Evolutionary conservation across 257 asterid species (phyloP).

Genomic region (Nicotiana tomentosiformis): DNA sequence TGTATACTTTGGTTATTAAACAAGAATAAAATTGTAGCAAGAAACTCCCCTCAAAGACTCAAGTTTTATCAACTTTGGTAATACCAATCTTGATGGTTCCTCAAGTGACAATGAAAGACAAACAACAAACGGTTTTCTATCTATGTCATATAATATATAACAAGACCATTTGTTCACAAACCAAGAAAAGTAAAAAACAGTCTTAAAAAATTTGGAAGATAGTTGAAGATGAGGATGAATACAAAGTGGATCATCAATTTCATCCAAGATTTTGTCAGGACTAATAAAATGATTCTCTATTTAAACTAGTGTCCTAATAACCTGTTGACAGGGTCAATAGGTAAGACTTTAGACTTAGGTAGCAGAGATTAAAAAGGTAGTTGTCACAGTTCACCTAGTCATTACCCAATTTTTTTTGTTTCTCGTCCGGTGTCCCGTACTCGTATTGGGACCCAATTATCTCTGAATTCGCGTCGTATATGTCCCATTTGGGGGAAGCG

Average conservation of each 20-base stretch:
- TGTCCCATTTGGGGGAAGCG: too few relatives aligned
- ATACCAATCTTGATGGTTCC: constrained; percentile 22
- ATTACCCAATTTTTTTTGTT: background rate
- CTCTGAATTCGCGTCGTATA: too few relatives aligned
- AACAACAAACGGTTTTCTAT: background rate
- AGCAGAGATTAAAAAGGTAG: background rate
- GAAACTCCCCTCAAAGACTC: constrained; percentile 17
- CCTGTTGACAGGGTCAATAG: background rate
- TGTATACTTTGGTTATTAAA: background rate
- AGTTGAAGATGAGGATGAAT: constrained; percentile 9
- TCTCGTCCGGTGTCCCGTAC: too few relatives aligned
- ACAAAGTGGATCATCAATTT: constrained; percentile 1
- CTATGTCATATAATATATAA: background rate
- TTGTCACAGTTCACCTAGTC: constrained; percentile 7
- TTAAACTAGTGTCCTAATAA: background rate
- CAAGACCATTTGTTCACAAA: background rate
- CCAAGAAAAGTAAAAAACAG: background rate
- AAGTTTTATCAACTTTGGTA: constrained; percentile 28
- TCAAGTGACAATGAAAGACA: constrained; percentile 4
- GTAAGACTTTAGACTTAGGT: background rate
- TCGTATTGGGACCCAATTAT: too few relatives aligned
- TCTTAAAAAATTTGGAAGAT: background rate
- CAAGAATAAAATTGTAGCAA: constrained; percentile 11
- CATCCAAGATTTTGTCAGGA: constrained; percentile 11
- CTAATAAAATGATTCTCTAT: background rate